A percentile compares a stretch with the other conserved stretches of the same genome.
phyloP scores from a whole-genome alignment of 495 filamentous ascomycete species.

The Trichoderma parareesei region DNA sequence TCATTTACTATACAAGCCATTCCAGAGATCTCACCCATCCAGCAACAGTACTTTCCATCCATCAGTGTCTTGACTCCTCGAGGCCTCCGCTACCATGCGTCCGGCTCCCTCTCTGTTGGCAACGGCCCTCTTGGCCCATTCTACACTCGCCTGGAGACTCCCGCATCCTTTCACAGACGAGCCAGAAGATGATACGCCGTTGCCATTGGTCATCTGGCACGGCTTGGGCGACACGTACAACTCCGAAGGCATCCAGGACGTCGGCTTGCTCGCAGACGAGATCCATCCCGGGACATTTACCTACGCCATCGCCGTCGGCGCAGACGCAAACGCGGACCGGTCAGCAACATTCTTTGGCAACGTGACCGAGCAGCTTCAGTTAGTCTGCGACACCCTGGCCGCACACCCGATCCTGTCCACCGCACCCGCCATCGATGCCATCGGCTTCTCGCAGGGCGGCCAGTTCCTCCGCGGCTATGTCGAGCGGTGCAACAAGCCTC shows the following conservation, averaged over 20 bases:
- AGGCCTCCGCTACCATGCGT: background rate
- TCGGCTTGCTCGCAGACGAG: constrained; percentile 60
- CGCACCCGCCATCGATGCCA: constrained; percentile 74
- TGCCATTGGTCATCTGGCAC: constrained; percentile 93
- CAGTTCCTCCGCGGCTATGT: constrained; percentile 92
- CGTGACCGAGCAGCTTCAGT: constrained; percentile 66
- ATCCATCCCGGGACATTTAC: constrained; percentile 76
- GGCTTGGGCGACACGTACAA: constrained; percentile 63
- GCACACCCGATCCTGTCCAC: constrained; percentile 69
- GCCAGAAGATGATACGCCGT: constrained; percentile 47
- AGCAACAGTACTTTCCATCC: background rate
- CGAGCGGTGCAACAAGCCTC: constrained; percentile 80
- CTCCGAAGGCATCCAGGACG: constrained; percentile 58
- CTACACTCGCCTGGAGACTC: background rate
- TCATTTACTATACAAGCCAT: background rate
- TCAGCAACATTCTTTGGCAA: constrained; percentile 87
- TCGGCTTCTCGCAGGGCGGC: constrained; percentile 94
- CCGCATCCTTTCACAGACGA: constrained; percentile 17
- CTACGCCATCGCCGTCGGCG: constrained; percentile 69
- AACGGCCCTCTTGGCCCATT: background rate
- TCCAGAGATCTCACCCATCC: background rate
- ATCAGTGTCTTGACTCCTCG: background rate
- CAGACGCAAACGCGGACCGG: constrained; percentile 57
- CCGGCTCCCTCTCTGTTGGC: background rate
- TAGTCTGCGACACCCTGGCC: constrained; percentile 74